Evolutionary conservation across 192 early-diverging fungal genomes (phyloP), one percentile per base, ranked within the genome.

Genomic region (Coemansia sp.): DNA sequence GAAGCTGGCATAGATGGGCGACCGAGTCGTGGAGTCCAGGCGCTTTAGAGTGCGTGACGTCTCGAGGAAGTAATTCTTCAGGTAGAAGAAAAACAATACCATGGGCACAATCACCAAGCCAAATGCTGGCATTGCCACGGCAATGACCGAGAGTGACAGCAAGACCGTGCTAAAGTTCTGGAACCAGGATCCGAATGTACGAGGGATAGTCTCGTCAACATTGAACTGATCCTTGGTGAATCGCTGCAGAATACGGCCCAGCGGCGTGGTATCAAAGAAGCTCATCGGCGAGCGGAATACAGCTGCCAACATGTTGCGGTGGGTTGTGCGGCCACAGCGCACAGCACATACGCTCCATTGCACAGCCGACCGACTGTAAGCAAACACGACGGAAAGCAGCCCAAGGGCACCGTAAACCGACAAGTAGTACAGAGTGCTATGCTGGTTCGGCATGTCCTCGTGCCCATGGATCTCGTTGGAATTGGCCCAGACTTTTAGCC

Each of bases 201-300:
- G 70, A 11, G 88, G 88, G 9, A 92, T 73, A 14, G 80, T 69
- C 63, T 93, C 92, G 61, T 96, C 95, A 2, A 93, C 75, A 11
- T 86, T 88, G 65, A 88, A 85, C 58, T 92, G 86, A 63, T 97
- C 95, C 63, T 92, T 93, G 39, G 90, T 90, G 70, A 97, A 95
- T 13, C 95, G 88, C 69, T 97, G 94, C 39, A 95, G 70, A 70
- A 95, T 89, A 50, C 95, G 86, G 7, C 95, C 92, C 0, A 91
- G 73, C 16, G 93, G 93, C 0, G 93, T 93, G 5, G 85, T 78
- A 52, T 88, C 87, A 64, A 88, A 88, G 64, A 85, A 88, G 25
- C 70, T 64, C 82, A 86, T 86, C 9, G 86, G 87, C 3, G 86
- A 75, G 60, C 82, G 86, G 16, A 94, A 50, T 47, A 96, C 85